Base-by-base conservation (phyloP, 129 eudicot species). In the Solidago caesia region DNA sequence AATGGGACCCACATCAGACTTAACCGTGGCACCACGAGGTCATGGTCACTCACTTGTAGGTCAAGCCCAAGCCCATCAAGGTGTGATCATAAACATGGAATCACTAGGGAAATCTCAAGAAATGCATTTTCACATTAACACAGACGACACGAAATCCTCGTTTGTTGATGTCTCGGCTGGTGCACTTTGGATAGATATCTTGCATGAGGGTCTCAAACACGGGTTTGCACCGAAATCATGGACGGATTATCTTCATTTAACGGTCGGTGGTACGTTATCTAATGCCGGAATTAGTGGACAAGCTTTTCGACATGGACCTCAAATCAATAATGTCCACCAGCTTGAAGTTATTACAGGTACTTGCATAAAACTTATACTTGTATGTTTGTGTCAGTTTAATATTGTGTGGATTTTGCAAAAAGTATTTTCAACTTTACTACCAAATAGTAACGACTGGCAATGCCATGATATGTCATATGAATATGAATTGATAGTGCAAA, bases 191-290 rank as follows among this genome's bases (percentile, higher is more conserved):
- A 94, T 94, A 64, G 81, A 87, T 79, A 85, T 94, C 75, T 87
- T 91, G 83, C 87, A 89, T 61, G 94, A 91, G 75, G 84, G 96
- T 61, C 86, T 94, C 15, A 86, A 91, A 80, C 75, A 72, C n/a
- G 99, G 99, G 43, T 79, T 88, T 12, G 68, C 99, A 8, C 99
- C 99, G n/a, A 94, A 84, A 79, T 88, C 99, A 25, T 94, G 99
- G 99, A 94, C 99, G 4, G 99, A 94, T 83, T 94, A 94, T 83
- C 99, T 94, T 80, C 92, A 88, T 82, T 85, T 94, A 70, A 94
- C 99, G 4, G 96, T 94, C 1, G 99, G 99, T 27, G 99, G 98
- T n/a, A 94, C 99, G 52, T 72, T 94, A 56, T 94, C 99, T 12
- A 90, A 94, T 75, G 99, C 96, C 4, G 99, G 99, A 68, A 79